These are phyloP conservation scores for Iris pallida DNA, from an alignment of 116 monocot species.

Conservation along the genomic window DNA sequence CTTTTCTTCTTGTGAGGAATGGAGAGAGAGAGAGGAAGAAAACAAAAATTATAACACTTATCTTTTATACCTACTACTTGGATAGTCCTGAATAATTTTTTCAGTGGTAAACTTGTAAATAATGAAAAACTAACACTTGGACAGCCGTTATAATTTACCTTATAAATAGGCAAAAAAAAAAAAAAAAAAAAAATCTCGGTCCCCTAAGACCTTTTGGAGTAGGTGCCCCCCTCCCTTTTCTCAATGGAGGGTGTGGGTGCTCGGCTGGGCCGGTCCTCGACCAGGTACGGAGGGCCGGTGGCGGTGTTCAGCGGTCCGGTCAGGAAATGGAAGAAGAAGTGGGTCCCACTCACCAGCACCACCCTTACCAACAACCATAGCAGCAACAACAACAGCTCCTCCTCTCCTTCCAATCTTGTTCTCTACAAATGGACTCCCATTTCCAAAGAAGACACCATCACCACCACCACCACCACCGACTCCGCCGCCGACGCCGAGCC, in stretches of 20 bases:
- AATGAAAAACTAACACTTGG: too few species aligned
- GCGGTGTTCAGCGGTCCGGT: conserved; percentile 62
- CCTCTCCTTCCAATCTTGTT: conserved; percentile 45
- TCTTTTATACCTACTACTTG: too few species aligned
- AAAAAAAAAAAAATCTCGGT: too few species aligned
- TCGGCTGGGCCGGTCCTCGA: conserved; percentile 82
- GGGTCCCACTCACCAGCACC: conserved; percentile 60
- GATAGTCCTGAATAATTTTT: too few species aligned
- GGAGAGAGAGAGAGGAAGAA: too few species aligned
- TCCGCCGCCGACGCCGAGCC: conserved; percentile 19
- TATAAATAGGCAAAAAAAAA: too few species aligned
- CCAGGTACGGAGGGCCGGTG: conserved; percentile 77
- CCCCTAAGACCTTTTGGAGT: too few species aligned
- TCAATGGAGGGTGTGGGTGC: conserved; percentile 87
- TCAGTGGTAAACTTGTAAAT: too few species aligned
- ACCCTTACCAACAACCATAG: conserved; percentile 15
- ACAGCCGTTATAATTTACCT: too few species aligned
- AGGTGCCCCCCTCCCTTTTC: too few species aligned
- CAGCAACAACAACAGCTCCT: conserved; percentile 13
- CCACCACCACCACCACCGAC: conserved; percentile 17
- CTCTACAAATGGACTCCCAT: conserved; percentile 80
- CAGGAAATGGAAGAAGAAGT: conserved; percentile 66
- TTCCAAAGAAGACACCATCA: conserved; percentile 2
- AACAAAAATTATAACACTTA: too few species aligned
- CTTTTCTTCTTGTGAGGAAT: too few species aligned